Base-by-base conservation (phyloP, 1,139 yeast genomes). In the Kodamaea derodonti region DNA sequence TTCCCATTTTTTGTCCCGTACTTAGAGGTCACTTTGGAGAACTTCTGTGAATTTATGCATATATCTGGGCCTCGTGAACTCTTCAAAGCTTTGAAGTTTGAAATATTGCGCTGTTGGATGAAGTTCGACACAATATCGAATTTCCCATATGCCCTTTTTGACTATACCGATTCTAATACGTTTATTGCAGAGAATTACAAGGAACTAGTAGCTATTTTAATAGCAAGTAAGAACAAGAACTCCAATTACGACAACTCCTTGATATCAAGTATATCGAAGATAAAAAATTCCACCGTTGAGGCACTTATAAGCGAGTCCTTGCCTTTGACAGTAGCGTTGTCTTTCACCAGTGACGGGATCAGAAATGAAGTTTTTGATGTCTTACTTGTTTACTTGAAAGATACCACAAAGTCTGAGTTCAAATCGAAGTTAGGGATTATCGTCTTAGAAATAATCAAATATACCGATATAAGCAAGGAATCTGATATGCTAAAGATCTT, bases 321-420 rank as follows among this genome's bases (percentile, higher is more conserved):
- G 20, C 61, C 75, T 1, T 40, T 53, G 14, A 41, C 50, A 36
- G 52, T 76, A 1, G 69, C 81, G 0, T 48, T 78, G 9, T 60
- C 82, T 0, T 77, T 64, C 43, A 51, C 74, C 0, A 53, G 52
- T 11, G 58, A 60, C 17, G 81, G 82, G 0, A 41, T 57, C 1
- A 54, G 72, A 27, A 63, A 63, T 34, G 54, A 56, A 1, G 51
- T 75, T 0, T 66, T 64, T 30, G 57, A 51, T 2, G 39, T 30
- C 2, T 24, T 37, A 5, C 30, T 39, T 3, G 9, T 17, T 5
- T 13, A 32, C 1, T 32, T 47, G 12, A 46, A 48, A 10, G 32
- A 36, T 2, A 44, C 45, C 12, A 44, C 58, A 24, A 41, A 42
- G 25, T 31, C 38, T 13, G 56, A 57, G 24, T 33, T 56, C 4